A percentile compares a stretch with the other conserved stretches of the same genome.
Conservation (phyloP, 2,329 filamentous ascomycete genomes). For the Coniochaeta hoffmannii region DNA sequence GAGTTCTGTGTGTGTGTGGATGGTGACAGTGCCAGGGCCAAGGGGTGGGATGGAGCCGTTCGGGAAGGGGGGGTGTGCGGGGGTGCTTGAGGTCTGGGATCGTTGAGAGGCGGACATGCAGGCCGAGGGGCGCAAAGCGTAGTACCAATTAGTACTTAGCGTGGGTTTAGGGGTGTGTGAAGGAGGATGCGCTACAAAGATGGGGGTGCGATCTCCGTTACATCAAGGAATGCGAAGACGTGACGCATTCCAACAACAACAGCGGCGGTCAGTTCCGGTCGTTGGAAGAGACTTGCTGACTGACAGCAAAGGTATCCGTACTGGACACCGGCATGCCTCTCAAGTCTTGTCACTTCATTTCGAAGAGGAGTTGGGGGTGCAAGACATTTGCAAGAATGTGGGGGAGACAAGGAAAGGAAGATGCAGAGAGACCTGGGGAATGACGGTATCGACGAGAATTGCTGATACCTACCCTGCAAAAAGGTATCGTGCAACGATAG, state of each 20-base stretch:
- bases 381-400: not conserved
- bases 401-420: not conserved
- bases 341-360: too few relatives aligned
- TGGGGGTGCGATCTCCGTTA: not conserved
- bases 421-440: too few relatives aligned
- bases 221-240: not conserved
- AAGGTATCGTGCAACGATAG: not conserved
- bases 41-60: constrained; percentile 1
- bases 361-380: not conserved
- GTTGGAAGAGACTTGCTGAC: too few relatives aligned
- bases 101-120: not conserved
- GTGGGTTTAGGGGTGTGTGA: not conserved
- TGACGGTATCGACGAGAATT: too few relatives aligned
- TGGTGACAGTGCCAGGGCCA: not conserved
- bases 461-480: too few relatives aligned
- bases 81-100: not conserved
- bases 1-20: too few relatives aligned
- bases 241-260: constrained; percentile 1
- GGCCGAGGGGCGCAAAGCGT: not conserved
- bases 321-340: too few relatives aligned
- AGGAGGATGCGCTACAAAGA: not conserved
- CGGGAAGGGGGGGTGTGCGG: constrained; percentile 1
- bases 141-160: not conserved
- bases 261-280: too few relatives aligned
- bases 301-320: too few relatives aligned